Conservation (phyloP, 108 stramenopile species). For the Nitzschia sp. region DNA sequence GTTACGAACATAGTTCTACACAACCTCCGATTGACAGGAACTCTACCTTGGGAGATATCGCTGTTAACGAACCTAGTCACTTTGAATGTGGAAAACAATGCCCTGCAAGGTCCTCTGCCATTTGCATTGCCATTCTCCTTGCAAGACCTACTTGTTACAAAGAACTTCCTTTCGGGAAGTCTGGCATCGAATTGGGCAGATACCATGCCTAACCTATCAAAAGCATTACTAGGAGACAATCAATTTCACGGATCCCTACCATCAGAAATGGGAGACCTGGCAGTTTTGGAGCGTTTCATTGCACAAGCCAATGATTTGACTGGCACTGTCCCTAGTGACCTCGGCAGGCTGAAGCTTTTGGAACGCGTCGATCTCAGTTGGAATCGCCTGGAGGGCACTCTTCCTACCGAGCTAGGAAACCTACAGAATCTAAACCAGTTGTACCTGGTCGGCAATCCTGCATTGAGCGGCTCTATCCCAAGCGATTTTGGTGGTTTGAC, state of each 20-base stretch:
- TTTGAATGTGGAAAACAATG: too few species aligned
- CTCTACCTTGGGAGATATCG: not conserved
- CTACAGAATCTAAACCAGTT: conserved; percentile 25
- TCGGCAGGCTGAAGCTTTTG: conserved; percentile 29
- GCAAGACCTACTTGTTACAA: too few species aligned
- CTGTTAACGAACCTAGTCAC: not conserved
- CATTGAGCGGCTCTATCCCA: conserved; percentile 23
- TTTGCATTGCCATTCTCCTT: too few species aligned
- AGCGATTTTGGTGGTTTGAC: conserved; percentile 31
- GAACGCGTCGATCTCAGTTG: conserved; percentile 34
- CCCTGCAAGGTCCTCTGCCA: too few species aligned
- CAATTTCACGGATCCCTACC: conserved; percentile 21
- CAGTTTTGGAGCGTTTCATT: conserved; percentile 30
- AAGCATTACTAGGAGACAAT: conserved; percentile 29
- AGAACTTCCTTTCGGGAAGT: too few species aligned
- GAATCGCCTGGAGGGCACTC: conserved; percentile 37
- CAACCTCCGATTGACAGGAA: not conserved
- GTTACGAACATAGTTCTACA: too few species aligned
- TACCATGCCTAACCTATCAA: too few species aligned
- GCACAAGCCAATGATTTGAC: conserved; percentile 45
- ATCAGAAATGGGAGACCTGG: conserved; percentile 30
- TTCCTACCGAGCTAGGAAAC: conserved; percentile 43
- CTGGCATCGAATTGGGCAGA: too few species aligned
- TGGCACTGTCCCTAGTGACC: conserved; percentile 49
- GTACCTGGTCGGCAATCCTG: conserved; percentile 1